Base-by-base conservation (phyloP, 352 stramenopile species). In the Blastocystis sp. region DNA sequence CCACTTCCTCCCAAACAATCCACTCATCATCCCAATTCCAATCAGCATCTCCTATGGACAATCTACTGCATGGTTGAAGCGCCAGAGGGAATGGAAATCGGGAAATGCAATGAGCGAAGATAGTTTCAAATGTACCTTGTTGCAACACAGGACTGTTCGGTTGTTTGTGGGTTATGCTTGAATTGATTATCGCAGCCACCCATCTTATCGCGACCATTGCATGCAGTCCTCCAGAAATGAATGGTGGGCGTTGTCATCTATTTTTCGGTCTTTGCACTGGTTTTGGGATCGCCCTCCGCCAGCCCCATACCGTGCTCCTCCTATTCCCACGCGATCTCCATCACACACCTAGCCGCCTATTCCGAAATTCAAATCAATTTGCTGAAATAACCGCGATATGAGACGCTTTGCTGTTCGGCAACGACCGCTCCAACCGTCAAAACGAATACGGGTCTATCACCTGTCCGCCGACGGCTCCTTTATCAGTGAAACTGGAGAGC, bases 401-500 rank as follows among this genome's bases (percentile, higher is more conserved):
- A 71, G 74, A 71, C 74, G 52, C 10, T 71, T 84, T 84, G 74
- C 74, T 60, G 74, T 84, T 71, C 74, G 74, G 9, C 74, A 43
- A 84, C 57, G 74, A 71, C 74, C 74, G 19, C 74, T 84, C 19
- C 74, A 84, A 84, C 52, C 52, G n/a, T 21, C 19, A 48, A 84
- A 84, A 57, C 59, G 42, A 71, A 71, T 84, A 71, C 74, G 62
- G 38, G 42, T 84, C 28, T 84, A 71, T 84, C 74, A 84, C 43
- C 74, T 84, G 61, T 28, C 59, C 14, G 62, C 40, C 10, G 59
- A 68, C 19, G 74, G 59, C n/a, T 71, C 62, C 59, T 71, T 84
- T 74, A 71, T 84, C 34, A 71, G 43, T 48, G 62, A 71, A 28
- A 84, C 62, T 71, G 74, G 74, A 84, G 74, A 84, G 4, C 43